Evolutionary conservation across 257 asterid genomes (phyloP).

Genomic region (Linderniella brevidens): DNA sequence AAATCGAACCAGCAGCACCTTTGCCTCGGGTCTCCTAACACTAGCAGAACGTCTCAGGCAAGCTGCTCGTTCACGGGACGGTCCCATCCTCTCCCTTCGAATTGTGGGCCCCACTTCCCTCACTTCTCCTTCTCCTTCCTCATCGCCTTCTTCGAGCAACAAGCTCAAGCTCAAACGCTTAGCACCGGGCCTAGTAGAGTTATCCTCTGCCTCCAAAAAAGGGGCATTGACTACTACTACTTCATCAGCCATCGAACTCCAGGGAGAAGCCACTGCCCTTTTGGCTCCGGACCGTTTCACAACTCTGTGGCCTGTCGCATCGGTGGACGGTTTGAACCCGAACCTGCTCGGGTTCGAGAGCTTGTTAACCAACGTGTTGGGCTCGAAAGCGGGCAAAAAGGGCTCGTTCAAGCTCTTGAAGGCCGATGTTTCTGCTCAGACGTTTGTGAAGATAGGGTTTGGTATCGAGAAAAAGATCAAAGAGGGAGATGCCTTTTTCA

Average conservation of each 20-base stretch:
- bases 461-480: slow-evolving; percentile 55
- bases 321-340: slow-evolving; percentile 54
- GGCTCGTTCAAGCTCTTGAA: slow-evolving; percentile 76
- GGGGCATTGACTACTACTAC: slow-evolving; percentile 18
- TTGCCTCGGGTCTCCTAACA: slow-evolving; percentile 69
- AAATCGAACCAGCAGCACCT: slow-evolving; percentile 34
- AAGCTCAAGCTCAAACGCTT: slow-evolving; percentile 85
- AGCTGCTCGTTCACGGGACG: slow-evolving; percentile 31
- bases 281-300: slow-evolving; percentile 34
- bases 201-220: slow-evolving; percentile 59
- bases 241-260: slow-evolving; percentile 36
- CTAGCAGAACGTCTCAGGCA: slow-evolving; percentile 65
- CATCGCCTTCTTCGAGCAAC: slow-evolving; percentile 39
- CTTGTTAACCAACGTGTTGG: slow-evolving; percentile 61
- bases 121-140: slow-evolving; percentile 51
- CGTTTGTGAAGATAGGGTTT: slow-evolving; percentile 74
- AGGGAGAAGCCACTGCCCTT: slow-evolving; percentile 58
- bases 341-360: slow-evolving; percentile 73
- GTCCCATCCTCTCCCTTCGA: slow-evolving; percentile 65
- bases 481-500: slow-evolving; percentile 26
- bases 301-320: slow-evolving; percentile 68
- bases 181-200: slow-evolving; percentile 93
- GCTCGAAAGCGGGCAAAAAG: slow-evolving; percentile 40
- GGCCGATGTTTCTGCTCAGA: slow-evolving; percentile 83
- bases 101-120: slow-evolving; percentile 90